Conservation (phyloP, 2,329 filamentous ascomycete species). For the Epichloe sibirici region DNA sequence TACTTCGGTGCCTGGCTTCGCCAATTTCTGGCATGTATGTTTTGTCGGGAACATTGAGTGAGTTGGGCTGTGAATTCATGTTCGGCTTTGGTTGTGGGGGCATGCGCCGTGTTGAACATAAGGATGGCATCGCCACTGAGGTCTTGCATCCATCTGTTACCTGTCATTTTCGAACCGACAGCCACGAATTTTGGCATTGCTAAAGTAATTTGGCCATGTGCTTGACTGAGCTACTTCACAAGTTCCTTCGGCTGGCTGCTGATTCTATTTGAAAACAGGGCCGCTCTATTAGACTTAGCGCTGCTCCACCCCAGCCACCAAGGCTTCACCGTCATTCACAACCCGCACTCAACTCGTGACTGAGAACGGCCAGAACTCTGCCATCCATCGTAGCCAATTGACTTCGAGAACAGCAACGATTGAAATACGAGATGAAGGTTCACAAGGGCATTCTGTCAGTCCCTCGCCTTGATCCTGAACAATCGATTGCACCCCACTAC, state of each 20-base stretch:
- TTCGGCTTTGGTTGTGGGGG: neutral
- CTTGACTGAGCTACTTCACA: neutral
- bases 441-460: too few relatives aligned
- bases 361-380: too few relatives aligned
- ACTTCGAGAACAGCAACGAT: too few relatives aligned
- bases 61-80: neutral
- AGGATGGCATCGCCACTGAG: neutral
- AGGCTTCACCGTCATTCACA: neutral
- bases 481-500: too few relatives aligned
- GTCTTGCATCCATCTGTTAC: neutral
- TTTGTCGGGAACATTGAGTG: neutral
- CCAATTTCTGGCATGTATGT: neutral
- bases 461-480: too few relatives aligned
- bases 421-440: too few relatives aligned
- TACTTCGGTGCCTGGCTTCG: neutral
- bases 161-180: neutral
- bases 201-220: neutral
- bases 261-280: neutral
- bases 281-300: neutral
- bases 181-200: neutral
- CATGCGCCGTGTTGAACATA: conserved; percentile 1
- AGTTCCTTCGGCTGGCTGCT: neutral
- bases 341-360: neutral
- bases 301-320: neutral
- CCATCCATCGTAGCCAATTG: neutral